Evolutionary conservation across 345 rosid species (phyloP).

Genomic region (Stellera chamaejasme): DNA sequence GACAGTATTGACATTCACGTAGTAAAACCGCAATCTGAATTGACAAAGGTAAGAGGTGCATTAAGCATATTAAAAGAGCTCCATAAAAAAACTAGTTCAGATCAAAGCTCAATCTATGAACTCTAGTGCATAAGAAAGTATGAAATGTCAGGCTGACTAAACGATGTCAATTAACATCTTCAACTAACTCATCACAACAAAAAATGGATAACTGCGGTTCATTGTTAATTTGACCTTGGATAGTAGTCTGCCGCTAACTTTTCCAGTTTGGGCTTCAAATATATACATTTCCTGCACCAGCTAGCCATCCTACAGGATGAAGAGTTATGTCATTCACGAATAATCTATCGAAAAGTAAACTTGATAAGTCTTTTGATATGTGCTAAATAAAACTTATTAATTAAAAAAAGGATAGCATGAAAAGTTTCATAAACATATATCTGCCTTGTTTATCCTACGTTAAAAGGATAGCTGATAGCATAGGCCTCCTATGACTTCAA

Average conservation of each 20-base stretch:
- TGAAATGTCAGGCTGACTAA: too few relatives aligned
- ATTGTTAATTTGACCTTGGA: conserved; percentile 45
- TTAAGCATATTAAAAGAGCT: neutral
- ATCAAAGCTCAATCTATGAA: neutral
- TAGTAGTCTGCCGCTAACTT: conserved; percentile 85
- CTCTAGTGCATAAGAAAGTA: conserved; percentile 5
- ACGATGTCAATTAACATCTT: too few relatives aligned
- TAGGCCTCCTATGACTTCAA: too few relatives aligned
- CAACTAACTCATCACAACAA: too few relatives aligned
- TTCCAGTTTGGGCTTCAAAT: conserved; percentile 78
- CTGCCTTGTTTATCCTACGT: neutral
- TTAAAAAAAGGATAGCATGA: too few relatives aligned
- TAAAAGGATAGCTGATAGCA: neutral
- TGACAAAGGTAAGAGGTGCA: neutral
- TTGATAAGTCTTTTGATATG: neutral
- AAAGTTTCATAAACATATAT: too few relatives aligned
- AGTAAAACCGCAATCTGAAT: conserved; percentile 62
- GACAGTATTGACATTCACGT: conserved; percentile 75
- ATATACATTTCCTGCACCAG: conserved; percentile 96
- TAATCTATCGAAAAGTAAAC: neutral
- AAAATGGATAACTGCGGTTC: neutral
- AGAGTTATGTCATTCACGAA: conserved; percentile 14
- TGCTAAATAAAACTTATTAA: too few relatives aligned
- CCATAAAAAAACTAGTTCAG: neutral
- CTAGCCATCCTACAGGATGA: conserved; percentile 77